Evolutionary conservation across 2,329 filamentous ascomycete genomes (phyloP).

Genomic region (Colletotrichum sp.): DNA sequence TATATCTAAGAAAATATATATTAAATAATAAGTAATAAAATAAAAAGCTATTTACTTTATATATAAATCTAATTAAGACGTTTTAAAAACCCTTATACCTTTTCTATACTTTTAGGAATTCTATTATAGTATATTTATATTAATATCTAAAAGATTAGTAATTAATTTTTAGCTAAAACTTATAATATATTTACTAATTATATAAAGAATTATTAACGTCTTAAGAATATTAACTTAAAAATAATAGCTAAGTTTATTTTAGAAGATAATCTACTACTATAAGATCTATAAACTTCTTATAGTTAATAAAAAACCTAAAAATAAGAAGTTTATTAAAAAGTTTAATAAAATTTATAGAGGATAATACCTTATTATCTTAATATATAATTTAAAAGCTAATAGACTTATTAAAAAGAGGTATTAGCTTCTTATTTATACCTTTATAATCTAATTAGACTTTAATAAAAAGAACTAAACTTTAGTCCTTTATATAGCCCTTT

Average conservation of each 20-base stretch:
- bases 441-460: background rate
- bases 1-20: too few species aligned
- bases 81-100: background rate
- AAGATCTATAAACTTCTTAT: background rate
- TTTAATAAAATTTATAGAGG: background rate
- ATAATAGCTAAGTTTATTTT: background rate
- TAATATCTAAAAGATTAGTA: background rate
- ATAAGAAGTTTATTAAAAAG: background rate
- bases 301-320: background rate
- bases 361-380: background rate
- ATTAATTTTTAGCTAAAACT: background rate
- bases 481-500: background rate
- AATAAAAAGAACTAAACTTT: background rate
- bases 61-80: too few species aligned
- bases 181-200: background rate
- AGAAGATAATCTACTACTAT: background rate
- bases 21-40: too few species aligned
- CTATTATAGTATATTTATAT: background rate
- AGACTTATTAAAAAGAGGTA: background rate
- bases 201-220: background rate
- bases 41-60: too few species aligned
- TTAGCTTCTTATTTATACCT: background rate
- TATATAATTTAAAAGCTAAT: background rate
- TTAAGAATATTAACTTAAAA: background rate
- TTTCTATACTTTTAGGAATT: background rate